A percentile compares a stretch with the other conserved stretches of the same genome.
These are phyloP conservation scores for Exophiala aquamarina DNA, from an alignment of 2,329 filamentous ascomycete species.

Conservation along the genomic window DNA sequence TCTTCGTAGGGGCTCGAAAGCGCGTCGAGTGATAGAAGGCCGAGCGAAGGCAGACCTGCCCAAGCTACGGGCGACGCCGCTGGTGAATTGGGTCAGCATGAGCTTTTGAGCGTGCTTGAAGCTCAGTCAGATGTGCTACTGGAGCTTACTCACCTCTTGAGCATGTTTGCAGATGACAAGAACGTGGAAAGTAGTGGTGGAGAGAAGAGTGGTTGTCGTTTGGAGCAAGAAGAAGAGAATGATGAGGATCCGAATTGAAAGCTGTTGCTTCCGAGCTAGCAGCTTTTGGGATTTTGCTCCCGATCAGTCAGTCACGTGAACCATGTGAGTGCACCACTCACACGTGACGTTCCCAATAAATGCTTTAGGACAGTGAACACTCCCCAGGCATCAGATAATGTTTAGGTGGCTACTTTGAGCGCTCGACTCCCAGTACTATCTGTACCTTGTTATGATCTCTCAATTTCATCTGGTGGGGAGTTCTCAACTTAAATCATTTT, in stretches of 20 bases:
- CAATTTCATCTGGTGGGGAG: no score
- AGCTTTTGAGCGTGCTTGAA: slow-evolving; percentile 38
- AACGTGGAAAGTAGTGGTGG: slow-evolving; percentile 18
- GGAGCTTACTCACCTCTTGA: slow-evolving; percentile 57
- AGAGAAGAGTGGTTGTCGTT: slow-evolving; percentile 23
- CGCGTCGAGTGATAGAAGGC: slow-evolving; percentile 55
- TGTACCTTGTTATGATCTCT: no score
- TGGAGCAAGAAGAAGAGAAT: slow-evolving; percentile 20
- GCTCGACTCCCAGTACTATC: no score
- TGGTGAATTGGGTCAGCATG: slow-evolving; percentile 36
- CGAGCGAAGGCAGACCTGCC: slow-evolving; percentile 58
- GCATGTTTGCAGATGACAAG: slow-evolving; percentile 50
- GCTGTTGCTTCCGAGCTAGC: no score
- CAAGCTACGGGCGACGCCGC: slow-evolving; percentile 66
- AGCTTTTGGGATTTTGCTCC: no score
- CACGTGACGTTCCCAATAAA: no score
- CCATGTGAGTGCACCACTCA: no score
- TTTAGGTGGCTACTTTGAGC: no score
- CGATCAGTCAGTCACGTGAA: no score
- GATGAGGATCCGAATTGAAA: slow-evolving; percentile 3
- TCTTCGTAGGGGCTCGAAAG: slow-evolving; percentile 58
- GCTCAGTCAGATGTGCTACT: slow-evolving; percentile 7
- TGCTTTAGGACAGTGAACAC: no score
- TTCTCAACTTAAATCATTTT: no score
- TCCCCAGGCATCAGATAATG: no score